phyloP scores from a whole-genome alignment of 257 asterid genomes.

The Ilex asprella region DNA sequence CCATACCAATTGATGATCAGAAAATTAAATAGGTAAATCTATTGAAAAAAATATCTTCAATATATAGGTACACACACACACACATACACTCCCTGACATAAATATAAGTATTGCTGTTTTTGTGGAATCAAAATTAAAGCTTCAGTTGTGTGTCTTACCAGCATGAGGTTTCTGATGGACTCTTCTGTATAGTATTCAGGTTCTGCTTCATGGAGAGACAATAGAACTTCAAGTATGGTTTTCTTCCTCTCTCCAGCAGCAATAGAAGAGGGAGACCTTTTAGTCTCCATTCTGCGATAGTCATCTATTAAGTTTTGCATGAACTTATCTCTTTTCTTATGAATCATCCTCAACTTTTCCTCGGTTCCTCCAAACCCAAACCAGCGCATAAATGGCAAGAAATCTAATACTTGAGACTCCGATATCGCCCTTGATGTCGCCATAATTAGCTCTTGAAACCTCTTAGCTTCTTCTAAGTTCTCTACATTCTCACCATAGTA shows the following conservation, averaged over 20 bases:
- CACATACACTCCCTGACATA: no score
- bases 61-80: no score
- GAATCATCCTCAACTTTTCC: conserved; percentile 17
- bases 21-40: no score
- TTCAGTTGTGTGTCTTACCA: conserved; percentile 6
- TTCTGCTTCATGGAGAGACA: conserved; percentile 32
- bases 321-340: conserved; percentile 30
- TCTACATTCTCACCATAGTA: conserved; percentile 21
- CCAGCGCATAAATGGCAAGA: conserved; percentile 28
- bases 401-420: conserved; percentile 31
- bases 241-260: conserved; percentile 3
- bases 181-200: conserved; percentile 30
- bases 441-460: conserved; percentile 23
- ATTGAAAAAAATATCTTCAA: no score
- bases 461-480: conserved; percentile 19
- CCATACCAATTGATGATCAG: no score
- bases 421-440: conserved; percentile 16
- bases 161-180: conserved; percentile 24
- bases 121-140: no score
- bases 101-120: no score
- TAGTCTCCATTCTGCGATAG: conserved; percentile 4
- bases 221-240: conserved; percentile 34
- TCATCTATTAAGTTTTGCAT: conserved; percentile 40
- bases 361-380: conserved; percentile 23
- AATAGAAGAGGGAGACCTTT: neutral